These are phyloP conservation scores for Abelmoschus esculentus DNA, from an alignment of 345 rosid species.

Conservation along the genomic window DNA sequence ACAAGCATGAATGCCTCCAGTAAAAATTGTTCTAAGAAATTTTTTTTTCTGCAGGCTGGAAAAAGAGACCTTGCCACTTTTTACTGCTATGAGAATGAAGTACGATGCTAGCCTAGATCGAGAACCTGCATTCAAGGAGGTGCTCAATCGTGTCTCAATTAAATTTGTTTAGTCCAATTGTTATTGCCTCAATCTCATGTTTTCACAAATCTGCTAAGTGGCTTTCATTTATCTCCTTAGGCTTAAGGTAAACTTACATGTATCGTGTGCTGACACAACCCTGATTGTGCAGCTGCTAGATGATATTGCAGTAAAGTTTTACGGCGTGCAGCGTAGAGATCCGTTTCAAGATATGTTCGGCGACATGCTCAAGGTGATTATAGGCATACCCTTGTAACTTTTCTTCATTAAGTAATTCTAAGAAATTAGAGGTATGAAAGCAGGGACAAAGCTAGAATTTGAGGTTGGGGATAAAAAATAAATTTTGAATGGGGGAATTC, in stretches of 20 bases:
- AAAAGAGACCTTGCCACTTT: constrained; percentile 90
- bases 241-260: background rate
- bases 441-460: too few species aligned
- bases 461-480: too few species aligned
- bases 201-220: too few species aligned
- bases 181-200: too few species aligned
- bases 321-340: constrained; percentile 73
- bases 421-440: background rate
- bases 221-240: background rate
- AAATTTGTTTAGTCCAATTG: too few species aligned
- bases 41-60: constrained; percentile 71
- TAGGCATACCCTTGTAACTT: background rate
- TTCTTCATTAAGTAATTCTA: background rate
- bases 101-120: constrained; percentile 68
- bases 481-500: too few species aligned
- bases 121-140: constrained; percentile 81
- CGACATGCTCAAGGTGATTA: constrained; percentile 48
- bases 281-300: constrained; percentile 53
- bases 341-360: constrained; percentile 88
- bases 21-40: too few species aligned
- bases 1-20: too few species aligned
- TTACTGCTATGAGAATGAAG: constrained; percentile 68
- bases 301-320: constrained; percentile 72
- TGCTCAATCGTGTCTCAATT: constrained; percentile 12
- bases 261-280: background rate